A percentile compares a stretch with the other conserved stretches of the same genome.
These are phyloP conservation scores for Schwanniomyces occidentalis DNA, from an alignment of 805 yeast genomes.

Conservation along the genomic window DNA sequence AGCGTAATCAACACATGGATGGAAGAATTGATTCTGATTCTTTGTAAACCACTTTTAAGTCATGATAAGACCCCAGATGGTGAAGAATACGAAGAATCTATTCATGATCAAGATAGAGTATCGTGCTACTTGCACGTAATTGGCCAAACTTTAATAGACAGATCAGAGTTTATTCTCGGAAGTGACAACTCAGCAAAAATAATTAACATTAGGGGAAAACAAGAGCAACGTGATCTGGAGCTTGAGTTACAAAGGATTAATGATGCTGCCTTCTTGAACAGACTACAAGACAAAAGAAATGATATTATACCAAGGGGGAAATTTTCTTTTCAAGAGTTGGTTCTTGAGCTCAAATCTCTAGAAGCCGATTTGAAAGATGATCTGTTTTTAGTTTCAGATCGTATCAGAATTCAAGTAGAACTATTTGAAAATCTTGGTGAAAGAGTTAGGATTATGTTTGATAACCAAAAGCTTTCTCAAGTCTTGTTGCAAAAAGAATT, in stretches of 20 bases:
- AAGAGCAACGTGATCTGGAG: constrained; percentile 20
- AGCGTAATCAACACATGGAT: constrained; percentile 53
- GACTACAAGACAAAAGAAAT: constrained; percentile 20
- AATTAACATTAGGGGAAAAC: constrained; percentile 15
- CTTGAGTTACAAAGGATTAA: constrained; percentile 24
- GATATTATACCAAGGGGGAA: constrained; percentile 32
- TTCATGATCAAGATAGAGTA: constrained; percentile 73
- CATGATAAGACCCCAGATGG: constrained; percentile 59
- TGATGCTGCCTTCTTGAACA: constrained; percentile 25
- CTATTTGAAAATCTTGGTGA: constrained; percentile 20
- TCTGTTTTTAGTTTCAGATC: constrained; percentile 11
- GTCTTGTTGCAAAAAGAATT: constrained; percentile 46
- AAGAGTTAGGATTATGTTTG: constrained; percentile 32
- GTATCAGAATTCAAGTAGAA: constrained; percentile 18
- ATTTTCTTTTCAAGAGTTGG: constrained; percentile 33
- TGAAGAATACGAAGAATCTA: constrained; percentile 73
- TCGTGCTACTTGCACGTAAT: constrained; percentile 57
- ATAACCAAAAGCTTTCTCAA: constrained; percentile 44
- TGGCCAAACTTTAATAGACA: constrained; percentile 34
- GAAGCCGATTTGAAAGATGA: constrained; percentile 25
- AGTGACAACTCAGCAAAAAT: constrained; percentile 21
- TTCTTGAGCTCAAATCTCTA: constrained; percentile 26
- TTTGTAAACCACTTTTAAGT: constrained; percentile 50
- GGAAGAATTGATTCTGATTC: constrained; percentile 37
- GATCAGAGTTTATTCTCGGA: constrained; percentile 42